Evolutionary conservation across 257 asterid genomes (phyloP).

Genomic region (Solanum peruvianum): DNA sequence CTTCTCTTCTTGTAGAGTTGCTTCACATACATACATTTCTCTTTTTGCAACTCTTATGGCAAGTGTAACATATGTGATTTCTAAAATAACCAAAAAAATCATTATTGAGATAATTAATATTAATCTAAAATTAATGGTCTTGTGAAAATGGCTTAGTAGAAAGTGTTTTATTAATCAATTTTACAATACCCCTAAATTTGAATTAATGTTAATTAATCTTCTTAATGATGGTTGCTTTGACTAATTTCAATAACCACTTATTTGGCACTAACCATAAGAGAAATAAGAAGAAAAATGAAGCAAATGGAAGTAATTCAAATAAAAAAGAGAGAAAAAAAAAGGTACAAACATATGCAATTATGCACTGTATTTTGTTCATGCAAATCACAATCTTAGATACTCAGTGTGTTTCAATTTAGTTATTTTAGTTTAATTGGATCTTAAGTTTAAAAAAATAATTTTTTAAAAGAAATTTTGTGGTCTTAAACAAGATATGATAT

Average conservation of each 20-base stretch:
- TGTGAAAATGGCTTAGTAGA: constrained; percentile 6
- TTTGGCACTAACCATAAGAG: constrained; percentile 10
- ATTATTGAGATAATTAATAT: constrained; percentile 19
- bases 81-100: constrained; percentile 1
- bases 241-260: constrained; percentile 8
- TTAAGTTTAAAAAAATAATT: too few species aligned
- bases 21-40: constrained; percentile 35
- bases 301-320: too few species aligned
- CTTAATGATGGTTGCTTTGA: constrained; percentile 14
- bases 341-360: neutral
- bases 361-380: constrained; percentile 43
- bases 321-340: too few species aligned
- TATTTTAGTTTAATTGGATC: too few species aligned
- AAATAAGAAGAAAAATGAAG: constrained; percentile 29
- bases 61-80: constrained; percentile 12
- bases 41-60: constrained; percentile 25
- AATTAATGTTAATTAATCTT: constrained; percentile 5
- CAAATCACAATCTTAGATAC: constrained; percentile 48
- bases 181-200: constrained; percentile 14
- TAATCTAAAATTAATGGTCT: constrained; percentile 11
- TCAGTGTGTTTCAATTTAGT: neutral
- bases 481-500: neutral
- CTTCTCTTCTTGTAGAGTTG: neutral
- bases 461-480: too few species aligned
- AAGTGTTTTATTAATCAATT: neutral